Base-by-base conservation (phyloP, 129 eudicot genomes). In the Tagetes patula region DNA sequence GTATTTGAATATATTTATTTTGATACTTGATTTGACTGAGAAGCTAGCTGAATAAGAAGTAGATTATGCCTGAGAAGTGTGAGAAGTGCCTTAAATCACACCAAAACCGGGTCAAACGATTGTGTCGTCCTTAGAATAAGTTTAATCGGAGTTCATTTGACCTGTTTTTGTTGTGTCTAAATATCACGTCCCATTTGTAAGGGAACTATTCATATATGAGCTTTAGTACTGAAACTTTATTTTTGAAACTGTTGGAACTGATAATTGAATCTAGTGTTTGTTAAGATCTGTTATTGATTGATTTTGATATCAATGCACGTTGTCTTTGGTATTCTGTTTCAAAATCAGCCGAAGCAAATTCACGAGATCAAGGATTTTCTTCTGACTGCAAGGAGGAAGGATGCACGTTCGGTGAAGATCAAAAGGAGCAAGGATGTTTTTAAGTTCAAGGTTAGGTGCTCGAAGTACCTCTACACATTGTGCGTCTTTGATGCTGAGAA, bases 311-410 rank as follows among this genome's bases (percentile, higher is more conserved):
- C 13, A 9, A 36, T 11, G 5, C 4, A 11, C 27, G 5, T 11
- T 2, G 3, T 36, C 2, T 61, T 10, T 34, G 27, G 0, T 36
- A 5, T 34, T 42, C 5, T 61, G 36, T 36, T 4, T 0, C 3
- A 9, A 11, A 10, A 59, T 59, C 74, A 82, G 86, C 86, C 86
- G 58, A 82, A 82, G 80, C 86, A 82, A 78, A 82, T 82, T 48
- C 82, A 82, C 1, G 86, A 82, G 80, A 82, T 82, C 31, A 82
- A 82, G 76, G 86, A 82, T 73, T 82, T 82, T 37, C 86, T 82
- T 47, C 76, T 82, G 13, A 82, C 86, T 30, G 86, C 86, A 62
- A 77, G 86, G 73, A 82, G 82, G 80, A 82, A 82, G 70, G 86
- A 82, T 77, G 86, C 86, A 1, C 73, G 79, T 2, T 82, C 85